Evolutionary conservation across 441 rosid genomes (phyloP).

Genomic region (Gossypium trilobum): DNA sequence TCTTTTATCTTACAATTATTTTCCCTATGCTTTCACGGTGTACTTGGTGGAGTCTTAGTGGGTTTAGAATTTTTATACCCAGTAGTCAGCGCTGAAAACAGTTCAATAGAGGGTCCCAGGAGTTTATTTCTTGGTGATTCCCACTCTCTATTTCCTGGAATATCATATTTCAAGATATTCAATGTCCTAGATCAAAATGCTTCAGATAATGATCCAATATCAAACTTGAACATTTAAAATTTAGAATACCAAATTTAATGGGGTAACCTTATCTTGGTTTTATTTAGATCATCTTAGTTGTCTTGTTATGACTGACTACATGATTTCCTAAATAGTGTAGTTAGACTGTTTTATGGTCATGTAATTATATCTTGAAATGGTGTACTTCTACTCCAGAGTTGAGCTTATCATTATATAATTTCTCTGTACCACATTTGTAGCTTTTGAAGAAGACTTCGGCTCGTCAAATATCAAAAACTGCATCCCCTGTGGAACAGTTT

Average conservation of each 20-base stretch:
- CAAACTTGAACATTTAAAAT: not conserved
- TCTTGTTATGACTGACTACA: not conserved
- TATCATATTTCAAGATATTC: not conserved
- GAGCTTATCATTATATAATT: conserved; percentile 35
- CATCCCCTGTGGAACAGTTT: conserved; percentile 74
- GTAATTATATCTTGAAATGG: conserved; percentile 23
- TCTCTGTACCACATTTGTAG: conserved; percentile 50
- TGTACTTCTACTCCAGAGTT: conserved; percentile 23
- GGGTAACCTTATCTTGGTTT: not conserved
- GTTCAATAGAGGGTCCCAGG: not conserved
- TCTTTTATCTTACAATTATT: not conserved
- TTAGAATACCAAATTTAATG: not conserved
- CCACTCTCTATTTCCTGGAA: not conserved
- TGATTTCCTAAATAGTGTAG: not conserved
- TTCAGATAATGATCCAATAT: not conserved
- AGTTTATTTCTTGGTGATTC: not conserved
- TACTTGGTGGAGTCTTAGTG: not conserved
- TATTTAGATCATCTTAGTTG: not conserved
- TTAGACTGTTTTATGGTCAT: not conserved
- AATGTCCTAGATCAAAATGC: not conserved
- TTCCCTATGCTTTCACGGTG: not conserved
- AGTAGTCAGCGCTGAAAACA: not conserved
- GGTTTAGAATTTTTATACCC: not conserved
- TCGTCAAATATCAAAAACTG: conserved; percentile 68
- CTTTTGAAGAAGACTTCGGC: conserved; percentile 84